Percentiles rank a stretch among this genome's conserved stretches.
Conservation (phyloP, 2,329 filamentous ascomycete genomes). For the Lasiodiplodia sp. region DNA sequence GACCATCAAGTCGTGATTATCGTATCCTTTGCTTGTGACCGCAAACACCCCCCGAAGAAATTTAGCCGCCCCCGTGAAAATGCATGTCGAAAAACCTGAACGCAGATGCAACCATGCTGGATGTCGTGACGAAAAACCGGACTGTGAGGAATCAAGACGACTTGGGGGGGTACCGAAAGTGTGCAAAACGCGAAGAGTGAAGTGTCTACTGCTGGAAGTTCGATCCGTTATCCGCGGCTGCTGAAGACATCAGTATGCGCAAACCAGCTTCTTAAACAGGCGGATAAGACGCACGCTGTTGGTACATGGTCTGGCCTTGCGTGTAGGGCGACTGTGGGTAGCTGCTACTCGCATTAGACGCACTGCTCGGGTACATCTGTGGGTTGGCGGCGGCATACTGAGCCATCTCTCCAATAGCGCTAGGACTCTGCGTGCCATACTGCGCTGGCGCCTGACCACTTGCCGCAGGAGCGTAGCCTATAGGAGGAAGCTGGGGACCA, state of each 20-base stretch:
- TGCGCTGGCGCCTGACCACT: conserved; percentile 52
- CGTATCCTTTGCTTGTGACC: conserved; percentile 29
- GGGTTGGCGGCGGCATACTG: conserved; percentile 54
- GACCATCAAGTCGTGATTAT: conserved; percentile 31
- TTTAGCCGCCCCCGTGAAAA: conserved; percentile 48
- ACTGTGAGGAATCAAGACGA: conserved; percentile 27
- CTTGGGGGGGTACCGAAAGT: conserved; percentile 26
- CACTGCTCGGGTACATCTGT: conserved; percentile 51
- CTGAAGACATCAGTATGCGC: conserved; percentile 30
- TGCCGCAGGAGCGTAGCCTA: conserved; percentile 58
- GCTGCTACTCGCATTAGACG: conserved; percentile 53
- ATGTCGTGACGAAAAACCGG: conserved; percentile 31
- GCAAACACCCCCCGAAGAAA: conserved; percentile 44
- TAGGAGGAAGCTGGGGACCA: conserved; percentile 59
- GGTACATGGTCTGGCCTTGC: conserved; percentile 57
- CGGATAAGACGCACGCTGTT: conserved; percentile 46
- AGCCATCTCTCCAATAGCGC: conserved; percentile 57
- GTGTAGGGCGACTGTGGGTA: conserved; percentile 61
- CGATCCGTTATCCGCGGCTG: conserved; percentile 37
- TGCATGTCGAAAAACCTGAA: conserved; percentile 39
- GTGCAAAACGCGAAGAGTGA: conserved; percentile 15
- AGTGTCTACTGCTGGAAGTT: conserved; percentile 36
- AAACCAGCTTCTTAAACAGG: not conserved
- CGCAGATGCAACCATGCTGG: conserved; percentile 31
- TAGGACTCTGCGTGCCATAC: conserved; percentile 54